These are phyloP conservation scores for Trypanosoma vivax DNA, from an alignment of 208 protist species.

Conservation along the genomic window DNA sequence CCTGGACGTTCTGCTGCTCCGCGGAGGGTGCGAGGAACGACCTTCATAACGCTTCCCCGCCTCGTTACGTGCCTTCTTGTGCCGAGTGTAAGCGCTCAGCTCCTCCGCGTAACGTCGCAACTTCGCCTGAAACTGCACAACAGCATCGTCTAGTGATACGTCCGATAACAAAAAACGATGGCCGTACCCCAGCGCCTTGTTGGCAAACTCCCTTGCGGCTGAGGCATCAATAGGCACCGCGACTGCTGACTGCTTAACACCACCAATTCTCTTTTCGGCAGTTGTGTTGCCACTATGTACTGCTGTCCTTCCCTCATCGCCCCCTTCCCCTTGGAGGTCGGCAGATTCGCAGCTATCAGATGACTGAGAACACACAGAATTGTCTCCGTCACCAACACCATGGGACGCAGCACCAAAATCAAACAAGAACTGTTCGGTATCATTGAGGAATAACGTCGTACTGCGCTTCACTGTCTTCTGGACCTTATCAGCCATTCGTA, in stretches of 20 bases:
- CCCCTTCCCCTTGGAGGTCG: neutral
- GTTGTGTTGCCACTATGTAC: too few relatives aligned
- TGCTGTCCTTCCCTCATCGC: neutral
- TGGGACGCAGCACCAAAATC: slow-evolving; percentile 85
- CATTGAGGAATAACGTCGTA: slow-evolving; percentile 53
- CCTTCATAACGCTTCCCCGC: neutral
- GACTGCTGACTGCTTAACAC: neutral
- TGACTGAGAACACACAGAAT: too few relatives aligned
- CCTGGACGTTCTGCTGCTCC: too few relatives aligned
- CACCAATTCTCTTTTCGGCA: too few relatives aligned
- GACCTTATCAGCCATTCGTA: neutral
- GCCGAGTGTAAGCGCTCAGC: slow-evolving; percentile 23
- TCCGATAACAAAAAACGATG: slow-evolving; percentile 14
- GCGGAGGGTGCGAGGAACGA: too few relatives aligned
- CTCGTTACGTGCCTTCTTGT: slow-evolving; percentile 25
- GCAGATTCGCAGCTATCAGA: too few relatives aligned
- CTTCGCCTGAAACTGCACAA: slow-evolving; percentile 38
- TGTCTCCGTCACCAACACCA: too few relatives aligned
- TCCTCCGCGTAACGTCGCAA: slow-evolving; percentile 58
- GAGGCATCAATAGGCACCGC: neutral
- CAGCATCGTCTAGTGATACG: slow-evolving; percentile 26
- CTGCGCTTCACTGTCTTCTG: neutral
- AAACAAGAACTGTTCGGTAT: slow-evolving; percentile 72
- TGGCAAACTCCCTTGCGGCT: slow-evolving; percentile 4
- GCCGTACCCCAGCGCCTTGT: neutral